phyloP scores from a whole-genome alignment of 1,284 basidiomycete species.

The Lentinula novae-zelandiae region DNA sequence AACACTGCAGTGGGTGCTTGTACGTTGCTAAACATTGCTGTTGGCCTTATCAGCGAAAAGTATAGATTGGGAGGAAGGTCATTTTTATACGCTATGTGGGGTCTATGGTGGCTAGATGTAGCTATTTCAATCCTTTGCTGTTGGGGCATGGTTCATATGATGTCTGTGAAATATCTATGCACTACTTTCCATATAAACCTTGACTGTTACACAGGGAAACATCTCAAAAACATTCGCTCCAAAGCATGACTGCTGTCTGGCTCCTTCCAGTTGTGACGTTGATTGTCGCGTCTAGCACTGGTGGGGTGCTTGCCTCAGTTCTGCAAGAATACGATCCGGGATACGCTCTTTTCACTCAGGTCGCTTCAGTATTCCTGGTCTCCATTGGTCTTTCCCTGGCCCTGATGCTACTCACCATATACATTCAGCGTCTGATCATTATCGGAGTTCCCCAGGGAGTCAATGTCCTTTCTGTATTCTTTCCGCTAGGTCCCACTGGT shows the following conservation, averaged over 20 bases:
- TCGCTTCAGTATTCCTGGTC: slow-evolving; percentile 50
- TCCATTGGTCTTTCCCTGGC: slow-evolving; percentile 55
- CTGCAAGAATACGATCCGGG: slow-evolving; percentile 40
- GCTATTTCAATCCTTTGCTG: slow-evolving; percentile 55
- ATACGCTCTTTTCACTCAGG: slow-evolving; percentile 53
- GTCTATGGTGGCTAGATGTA: slow-evolving; percentile 72
- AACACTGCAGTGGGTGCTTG: slow-evolving; percentile 44
- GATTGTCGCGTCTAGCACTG: slow-evolving; percentile 66
- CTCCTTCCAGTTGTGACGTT: slow-evolving; percentile 72
- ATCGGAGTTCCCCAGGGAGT: slow-evolving; percentile 43
- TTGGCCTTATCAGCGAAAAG: slow-evolving; percentile 37
- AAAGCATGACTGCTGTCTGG: slow-evolving; percentile 59
- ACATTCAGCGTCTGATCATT: slow-evolving; percentile 43
- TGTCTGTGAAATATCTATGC: slow-evolving; percentile 38
- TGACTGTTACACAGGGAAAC: slow-evolving; percentile 45
- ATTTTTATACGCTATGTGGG: slow-evolving; percentile 64
- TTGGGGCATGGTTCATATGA: slow-evolving; percentile 63
- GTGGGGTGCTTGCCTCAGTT: slow-evolving; percentile 52
- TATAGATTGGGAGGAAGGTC: slow-evolving; percentile 47
- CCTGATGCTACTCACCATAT: slow-evolving; percentile 51
- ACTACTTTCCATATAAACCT: neutral
- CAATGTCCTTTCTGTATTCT: slow-evolving; percentile 57
- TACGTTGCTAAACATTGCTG: slow-evolving; percentile 57
- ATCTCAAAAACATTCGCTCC: slow-evolving; percentile 53
- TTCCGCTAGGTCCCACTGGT: slow-evolving; percentile 55